Base-by-base conservation (phyloP, 441 rosid species). In the Bocquillonia castaneifolia region DNA sequence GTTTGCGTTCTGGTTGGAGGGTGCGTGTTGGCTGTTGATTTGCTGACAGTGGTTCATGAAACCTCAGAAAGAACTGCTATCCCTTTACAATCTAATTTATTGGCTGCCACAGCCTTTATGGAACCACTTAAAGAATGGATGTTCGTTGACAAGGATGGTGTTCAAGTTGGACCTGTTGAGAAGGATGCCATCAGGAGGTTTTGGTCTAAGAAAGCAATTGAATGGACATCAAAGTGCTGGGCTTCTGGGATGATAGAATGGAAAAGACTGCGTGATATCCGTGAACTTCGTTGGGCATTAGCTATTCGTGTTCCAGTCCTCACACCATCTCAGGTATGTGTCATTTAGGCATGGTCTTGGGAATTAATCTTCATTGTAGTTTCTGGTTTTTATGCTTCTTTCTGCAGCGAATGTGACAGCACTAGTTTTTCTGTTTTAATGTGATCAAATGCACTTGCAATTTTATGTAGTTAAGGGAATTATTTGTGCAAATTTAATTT, bases 91-190 rank as follows among this genome's bases (percentile, higher is more conserved):
- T 96, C 99, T 62, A 96, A 96, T 79, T 81, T 96, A 80, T 84
- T 96, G 74, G 99, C 99, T 68, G 96, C 99, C 64, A 84, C 94
- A 76, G 99, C 99, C 66, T 96, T 96, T 81, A 91, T 96, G 99
- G 99, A 96, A 80, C 93, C 99, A 37, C 91, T 88, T 39, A 96
- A 96, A 84, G 99, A 96, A 80, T 96, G 99, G 99, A 89, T 88
- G 92, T 89, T 86, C 76, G 68, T 84, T 65, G 94, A 85, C 76
- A 85, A 88, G 72, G 82, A 84, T 78, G 97, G 98, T 70, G 78
- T 76, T 65, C 80, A 91, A 81, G 85, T 86, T 72, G 99, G 99
- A 75, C 99, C 99, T 26, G 75, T 96, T 48, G 96, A 93, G 86
- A 96, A 96, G 84, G 99, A 96, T 80, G 89, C 89, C 68, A 84